Evolutionary conservation across 73 alveolate genomes (phyloP).

Genomic region (Stentor roeselii): DNA sequence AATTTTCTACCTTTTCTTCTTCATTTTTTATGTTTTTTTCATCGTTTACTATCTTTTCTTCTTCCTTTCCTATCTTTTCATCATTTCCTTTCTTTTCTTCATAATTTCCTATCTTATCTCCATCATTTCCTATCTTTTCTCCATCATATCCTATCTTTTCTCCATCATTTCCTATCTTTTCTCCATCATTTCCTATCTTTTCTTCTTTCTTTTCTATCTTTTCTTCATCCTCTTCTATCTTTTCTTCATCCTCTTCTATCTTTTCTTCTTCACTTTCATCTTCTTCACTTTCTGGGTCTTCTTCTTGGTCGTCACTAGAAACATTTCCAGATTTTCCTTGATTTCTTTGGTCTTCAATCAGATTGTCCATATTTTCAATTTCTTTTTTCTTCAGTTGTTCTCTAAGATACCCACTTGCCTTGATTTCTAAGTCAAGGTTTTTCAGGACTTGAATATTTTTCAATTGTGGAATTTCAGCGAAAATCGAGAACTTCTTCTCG

Average conservation of each 20-base stretch:
- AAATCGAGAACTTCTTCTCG: slow-evolving; percentile 65
- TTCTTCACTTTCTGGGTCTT: slow-evolving; percentile 23
- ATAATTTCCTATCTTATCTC: no score
- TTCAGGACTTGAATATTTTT: slow-evolving; percentile 65
- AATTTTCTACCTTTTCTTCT: no score
- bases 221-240: slow-evolving; percentile 32
- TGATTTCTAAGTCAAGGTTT: slow-evolving; percentile 72
- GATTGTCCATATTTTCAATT: slow-evolving; percentile 12
- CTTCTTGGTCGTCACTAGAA: slow-evolving; percentile 25
- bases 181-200: slow-evolving; percentile 14
- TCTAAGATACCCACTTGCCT: slow-evolving; percentile 64
- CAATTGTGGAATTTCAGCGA: slow-evolving; percentile 51
- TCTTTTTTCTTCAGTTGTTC: slow-evolving; percentile 48
- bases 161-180: slow-evolving; percentile 28
- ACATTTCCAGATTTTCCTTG: background rate
- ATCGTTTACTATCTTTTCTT: no score
- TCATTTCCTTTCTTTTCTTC: no score
- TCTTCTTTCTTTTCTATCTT: background rate
- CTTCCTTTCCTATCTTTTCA: no score
- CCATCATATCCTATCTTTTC: no score
- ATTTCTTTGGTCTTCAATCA: slow-evolving; percentile 11
- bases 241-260: slow-evolving; percentile 38
- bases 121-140: no score
- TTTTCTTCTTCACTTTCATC: slow-evolving; percentile 25
- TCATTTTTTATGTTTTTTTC: no score